Base-by-base conservation (phyloP, 176 grass and related monocot species). In the Bromus sterilis region DNA sequence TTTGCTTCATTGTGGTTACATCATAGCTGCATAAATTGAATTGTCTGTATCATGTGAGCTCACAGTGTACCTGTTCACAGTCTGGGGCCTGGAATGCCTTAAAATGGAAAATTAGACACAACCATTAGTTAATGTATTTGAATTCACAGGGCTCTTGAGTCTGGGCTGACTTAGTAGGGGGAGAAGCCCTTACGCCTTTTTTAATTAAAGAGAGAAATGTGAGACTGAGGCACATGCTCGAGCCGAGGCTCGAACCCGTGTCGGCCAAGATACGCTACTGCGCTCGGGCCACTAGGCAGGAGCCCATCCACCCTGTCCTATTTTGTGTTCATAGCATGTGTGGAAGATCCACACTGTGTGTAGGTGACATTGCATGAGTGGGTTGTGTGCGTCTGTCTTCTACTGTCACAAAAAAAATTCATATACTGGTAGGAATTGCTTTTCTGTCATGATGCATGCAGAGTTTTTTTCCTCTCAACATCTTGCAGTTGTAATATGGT, bases 1-100 rank as follows among this genome's bases (percentile, higher is more conserved):
- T 56, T 46, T 37, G 63, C 40, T 69, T 40, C 21, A 46, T 75
- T 81, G 29, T 81, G 61, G 15, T 81, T 59, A 81, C 40, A 80
- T 16, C 25, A 23, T 55, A 66, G 29, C 48, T 80, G 9, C 62
- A 36, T 67, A 66, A 49, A 44, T 21, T 48, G 41, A 66, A 51
- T 63, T 51, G 13, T 51, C 18, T 79, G 20, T 49, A 75, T 67
- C 64, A 67, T 67, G 34, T 36, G 33, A 37, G 57, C n/a, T 76
- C 34, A 34, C 18, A 23, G 69, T 37, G 32, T 76, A 56, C 49
- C 6, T 9, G 12, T 76, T 56, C 32, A 75, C 49, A 76, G 73
- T 36, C 32, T 76, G 21, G 66, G 4, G 30, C 30, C 20, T 9
- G 20, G 41, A 11, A 25, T 79, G 28, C 28, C 41, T 49, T 79